Percentiles rank a stretch among this genome's conserved stretches.
phyloP scores from a whole-genome alignment of 768 basidiomycete genomes.

The Leccinum broughii region DNA sequence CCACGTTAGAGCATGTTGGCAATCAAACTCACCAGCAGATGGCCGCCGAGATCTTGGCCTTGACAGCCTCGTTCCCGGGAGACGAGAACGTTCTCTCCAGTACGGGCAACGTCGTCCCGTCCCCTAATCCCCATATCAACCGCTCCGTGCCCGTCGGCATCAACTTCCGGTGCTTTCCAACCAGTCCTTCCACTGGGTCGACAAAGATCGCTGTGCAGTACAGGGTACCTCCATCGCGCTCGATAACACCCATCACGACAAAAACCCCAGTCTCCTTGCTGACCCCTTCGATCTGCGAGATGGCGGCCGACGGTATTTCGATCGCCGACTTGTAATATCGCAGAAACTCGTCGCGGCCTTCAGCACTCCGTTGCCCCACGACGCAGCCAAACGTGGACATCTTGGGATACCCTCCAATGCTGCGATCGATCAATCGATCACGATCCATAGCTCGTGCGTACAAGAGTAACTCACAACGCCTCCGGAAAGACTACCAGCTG shows the following conservation, averaged over 20 bases:
- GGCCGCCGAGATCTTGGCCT: constrained; percentile 51
- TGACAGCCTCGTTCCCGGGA: constrained; percentile 24
- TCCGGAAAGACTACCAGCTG: constrained; percentile 59
- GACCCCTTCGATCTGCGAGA: constrained; percentile 48
- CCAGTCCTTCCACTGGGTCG: constrained; percentile 48
- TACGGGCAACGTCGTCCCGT: constrained; percentile 54
- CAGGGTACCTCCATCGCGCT: background rate
- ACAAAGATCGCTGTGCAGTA: constrained; percentile 64
- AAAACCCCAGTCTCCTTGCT: constrained; percentile 51
- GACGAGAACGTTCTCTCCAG: constrained; percentile 40
- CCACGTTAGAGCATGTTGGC: background rate
- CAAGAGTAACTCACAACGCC: constrained; percentile 45
- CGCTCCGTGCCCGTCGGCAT: constrained; percentile 62
- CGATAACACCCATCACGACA: constrained; percentile 57
- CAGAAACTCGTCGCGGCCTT: constrained; percentile 60
- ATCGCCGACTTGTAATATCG: constrained; percentile 56
- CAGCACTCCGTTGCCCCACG: constrained; percentile 49
- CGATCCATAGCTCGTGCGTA: background rate
- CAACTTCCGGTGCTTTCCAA: constrained; percentile 67
- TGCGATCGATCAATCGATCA: constrained; percentile 18
- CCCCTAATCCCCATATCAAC: constrained; percentile 63
- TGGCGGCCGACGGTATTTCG: constrained; percentile 53
- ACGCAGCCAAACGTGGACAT: constrained; percentile 44
- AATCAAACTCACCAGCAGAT: constrained; percentile 53
- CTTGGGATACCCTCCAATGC: constrained; percentile 63